phyloP scores from a whole-genome alignment of 306 rosid genomes.

The Gleditsia sinensis region DNA sequence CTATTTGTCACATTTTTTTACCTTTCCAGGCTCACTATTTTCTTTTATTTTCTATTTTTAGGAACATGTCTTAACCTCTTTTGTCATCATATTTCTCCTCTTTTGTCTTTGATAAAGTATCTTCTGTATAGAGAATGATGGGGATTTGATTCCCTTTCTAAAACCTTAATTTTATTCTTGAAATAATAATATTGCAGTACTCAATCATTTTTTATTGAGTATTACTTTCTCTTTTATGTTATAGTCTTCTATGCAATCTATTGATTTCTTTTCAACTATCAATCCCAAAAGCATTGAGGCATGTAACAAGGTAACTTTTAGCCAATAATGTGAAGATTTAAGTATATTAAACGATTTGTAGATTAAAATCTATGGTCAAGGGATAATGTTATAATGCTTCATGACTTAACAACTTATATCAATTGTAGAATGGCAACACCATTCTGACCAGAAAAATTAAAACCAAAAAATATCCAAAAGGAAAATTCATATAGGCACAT shows the following conservation, averaged over 20 bases:
- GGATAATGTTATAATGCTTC: slow-evolving; percentile 14
- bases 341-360: slow-evolving; percentile 1
- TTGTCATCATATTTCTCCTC: neutral
- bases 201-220: slow-evolving; percentile 22
- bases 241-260: slow-evolving; percentile 63
- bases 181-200: slow-evolving; percentile 30
- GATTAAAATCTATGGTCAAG: neutral
- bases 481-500: neutral
- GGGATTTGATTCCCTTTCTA: slow-evolving; percentile 4
- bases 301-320: slow-evolving; percentile 83
- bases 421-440: neutral
- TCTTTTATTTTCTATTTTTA: neutral
- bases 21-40: neutral
- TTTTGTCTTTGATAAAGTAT: neutral
- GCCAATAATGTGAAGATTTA: slow-evolving; percentile 29
- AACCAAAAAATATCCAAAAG: neutral
- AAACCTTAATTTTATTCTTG: neutral
- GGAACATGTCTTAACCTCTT: neutral
- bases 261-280: slow-evolving; percentile 94
- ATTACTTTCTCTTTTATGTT: slow-evolving; percentile 26
- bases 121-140: neutral
- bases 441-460: slow-evolving; percentile 14
- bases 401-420: slow-evolving; percentile 17
- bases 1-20: neutral
- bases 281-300: slow-evolving; percentile 97